Evolutionary conservation across 2,329 filamentous ascomycete species (phyloP), one percentile per base, ranked within the genome.

Genomic region (Pseudonectria foliicola): DNA sequence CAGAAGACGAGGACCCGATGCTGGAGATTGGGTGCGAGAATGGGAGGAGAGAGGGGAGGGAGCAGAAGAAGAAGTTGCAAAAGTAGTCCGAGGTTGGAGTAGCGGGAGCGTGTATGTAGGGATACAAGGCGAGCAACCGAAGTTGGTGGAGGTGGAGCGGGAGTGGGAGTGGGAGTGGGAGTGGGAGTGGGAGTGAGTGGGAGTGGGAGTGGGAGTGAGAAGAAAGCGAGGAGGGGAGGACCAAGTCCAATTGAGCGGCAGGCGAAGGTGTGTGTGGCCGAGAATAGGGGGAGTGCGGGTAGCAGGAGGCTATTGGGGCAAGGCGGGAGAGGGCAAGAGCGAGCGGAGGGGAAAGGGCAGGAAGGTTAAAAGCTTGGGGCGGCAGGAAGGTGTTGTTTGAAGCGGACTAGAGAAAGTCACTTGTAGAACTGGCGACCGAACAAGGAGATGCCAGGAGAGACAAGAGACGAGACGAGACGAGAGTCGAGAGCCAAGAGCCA

Each of bases 181-280:
- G 33, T 40, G 34, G 40, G 36, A 40, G 43, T 25, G 35, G 29
- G 31, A 15, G 16, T 27, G 33, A 31, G 39, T 16, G 28, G 10
- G 13, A 13, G 27, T 7, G 28, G 14, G 14, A 16, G 28, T 30
- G 28, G 21, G 28, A 30, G 21, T 14, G 28, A 30, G 33, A 39
- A 28, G 36, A 44, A 39, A 42, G 41, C 49, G 36, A 31, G 35
- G 32, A 32, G 42, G 49, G 21, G 29, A 28, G 27, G 35, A 21
- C 18, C 5, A 21, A 21, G 18, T 21, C 18, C 18, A 26, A 30
- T 33, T 39, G 25, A 31, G 32, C 38, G 28, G 5, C 18, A 5
- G 33, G 35, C 33, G 45, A 37, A 23, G 36, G 32, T 39, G 45
- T 42, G 44, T 43, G 44, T 52, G 43, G 48, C 43, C 37, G 41